Base-by-base conservation (phyloP, 495 filamentous ascomycete species). In the Neurospora sp. region DNA sequence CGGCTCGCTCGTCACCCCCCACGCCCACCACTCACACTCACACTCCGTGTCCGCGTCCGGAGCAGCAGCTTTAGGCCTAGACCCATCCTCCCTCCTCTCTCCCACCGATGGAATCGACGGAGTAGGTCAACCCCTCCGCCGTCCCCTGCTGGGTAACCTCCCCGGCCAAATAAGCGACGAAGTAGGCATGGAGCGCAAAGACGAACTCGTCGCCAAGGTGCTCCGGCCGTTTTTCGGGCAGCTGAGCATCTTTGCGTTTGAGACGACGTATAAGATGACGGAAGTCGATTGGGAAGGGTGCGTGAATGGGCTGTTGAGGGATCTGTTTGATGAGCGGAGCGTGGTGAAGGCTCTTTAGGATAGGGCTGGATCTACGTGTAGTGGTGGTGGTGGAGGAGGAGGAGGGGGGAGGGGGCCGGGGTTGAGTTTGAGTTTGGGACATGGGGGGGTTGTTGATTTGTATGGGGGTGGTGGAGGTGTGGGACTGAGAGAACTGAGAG, bases 181-280 rank as follows among this genome's bases (percentile, higher is more conserved):
- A 38, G 81, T 86, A 2, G 76, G 76, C 35, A 80, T 86, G 74
- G 80, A 86, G 77, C 81, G 90, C 74, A 90, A 89, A 79, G 91
- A 93, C 76, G 90, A 93, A 80, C 83, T 95, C 74, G 87, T 92
- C 38, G 88, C 89, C 71, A 88, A 91, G 77, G 87, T 97, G 41
- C 80, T 98, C 73, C 87, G 91, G 75, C 96, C 96, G 0, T 98
- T 97, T 85, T 93, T 98, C 76, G 91, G 91, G 49, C 91, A 95
- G 75, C 83, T 99, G 73, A 97, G 94, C 77, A 97, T 98, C 71
- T 92, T 90, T 79, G 91, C 92, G 9, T 99, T 96, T 82, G 96
- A 98, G 83, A 91, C 90, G 37, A 96, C 92, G 60, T 99, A 98
- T 79, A 88, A 90, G 27, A 96, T 97, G 91, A 88, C 88, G 70